Conservation (phyloP, 495 filamentous ascomycete species). For the Aspergillus funiculosus region DNA sequence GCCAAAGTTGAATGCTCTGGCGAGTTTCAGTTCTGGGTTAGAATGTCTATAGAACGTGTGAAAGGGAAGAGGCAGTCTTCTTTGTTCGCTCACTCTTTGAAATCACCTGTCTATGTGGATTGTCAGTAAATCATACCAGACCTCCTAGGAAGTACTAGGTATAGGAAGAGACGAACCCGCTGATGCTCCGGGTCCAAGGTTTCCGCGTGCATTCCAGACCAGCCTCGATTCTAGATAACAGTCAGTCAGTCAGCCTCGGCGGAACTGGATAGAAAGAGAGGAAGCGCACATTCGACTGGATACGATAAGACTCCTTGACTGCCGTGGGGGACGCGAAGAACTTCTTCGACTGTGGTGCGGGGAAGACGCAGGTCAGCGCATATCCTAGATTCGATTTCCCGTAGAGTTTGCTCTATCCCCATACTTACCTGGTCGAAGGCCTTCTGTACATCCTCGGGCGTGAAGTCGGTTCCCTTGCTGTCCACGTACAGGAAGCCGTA, state of each 20-base stretch:
- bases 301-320: slow-evolving; percentile 69
- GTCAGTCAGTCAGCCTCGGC: not conserved
- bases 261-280: not conserved
- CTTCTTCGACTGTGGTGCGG: slow-evolving; percentile 54
- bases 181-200: slow-evolving; percentile 81
- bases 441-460: slow-evolving; percentile 55
- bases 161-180: slow-evolving; percentile 47
- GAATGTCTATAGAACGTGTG: slow-evolving; percentile 2
- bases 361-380: no score
- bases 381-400: no score
- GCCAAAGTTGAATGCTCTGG: slow-evolving; percentile 87
- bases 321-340: slow-evolving; percentile 68
- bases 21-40: slow-evolving; percentile 4
- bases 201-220: slow-evolving; percentile 84
- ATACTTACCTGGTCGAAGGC: slow-evolving; percentile 70
- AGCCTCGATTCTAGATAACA: slow-evolving; percentile 65
- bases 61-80: not conserved
- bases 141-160: not conserved
- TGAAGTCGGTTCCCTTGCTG: slow-evolving; percentile 62
- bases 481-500: slow-evolving; percentile 89
- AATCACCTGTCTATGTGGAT: slow-evolving; percentile 67
- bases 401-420: no score
- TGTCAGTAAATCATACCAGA: slow-evolving; percentile 13
- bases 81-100: slow-evolving; percentile 66
- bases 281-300: slow-evolving; percentile 55